phyloP scores from a whole-genome alignment of 169 alveolate genomes.

The Plasmodium vinckei region DNA sequence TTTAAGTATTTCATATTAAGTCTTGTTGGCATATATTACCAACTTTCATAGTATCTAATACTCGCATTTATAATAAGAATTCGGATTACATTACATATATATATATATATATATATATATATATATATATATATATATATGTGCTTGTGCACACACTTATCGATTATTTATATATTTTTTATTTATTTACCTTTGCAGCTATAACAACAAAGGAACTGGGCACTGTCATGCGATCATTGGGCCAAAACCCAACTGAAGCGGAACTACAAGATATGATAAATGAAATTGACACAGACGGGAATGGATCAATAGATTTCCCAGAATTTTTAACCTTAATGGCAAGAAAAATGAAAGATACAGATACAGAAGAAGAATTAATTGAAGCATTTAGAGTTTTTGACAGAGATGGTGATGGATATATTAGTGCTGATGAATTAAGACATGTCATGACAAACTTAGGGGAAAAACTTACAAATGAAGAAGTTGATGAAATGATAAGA shows the following conservation, averaged over 20 bases:
- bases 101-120: too few species aligned
- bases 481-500: constrained; percentile 99
- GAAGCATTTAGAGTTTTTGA: constrained; percentile 99
- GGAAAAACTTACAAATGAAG: constrained; percentile 98
- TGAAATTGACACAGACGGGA: constrained; percentile 95
- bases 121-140: too few species aligned
- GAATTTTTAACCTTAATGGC: constrained; percentile 99
- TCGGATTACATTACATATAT: too few species aligned
- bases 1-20: too few species aligned
- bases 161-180: constrained; percentile 7
- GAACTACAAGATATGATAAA: constrained; percentile 96
- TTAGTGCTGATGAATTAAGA: constrained; percentile 98
- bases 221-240: constrained; percentile 95
- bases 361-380: constrained; percentile 98
- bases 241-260: constrained; percentile 98
- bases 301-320: constrained; percentile 97
- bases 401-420: constrained; percentile 98
- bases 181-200: constrained; percentile 80
- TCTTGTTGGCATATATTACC: too few species aligned
- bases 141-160: neutral
- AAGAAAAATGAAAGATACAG: constrained; percentile 99
- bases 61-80: too few species aligned
- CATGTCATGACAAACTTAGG: constrained; percentile 99
- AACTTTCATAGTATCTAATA: too few species aligned
- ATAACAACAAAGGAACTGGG: constrained; percentile 97